Percentiles rank a stretch among this genome's conserved stretches.
Conservation (phyloP, 495 filamentous ascomycete species). For the Pseudomonodictys pantanalensis region DNA sequence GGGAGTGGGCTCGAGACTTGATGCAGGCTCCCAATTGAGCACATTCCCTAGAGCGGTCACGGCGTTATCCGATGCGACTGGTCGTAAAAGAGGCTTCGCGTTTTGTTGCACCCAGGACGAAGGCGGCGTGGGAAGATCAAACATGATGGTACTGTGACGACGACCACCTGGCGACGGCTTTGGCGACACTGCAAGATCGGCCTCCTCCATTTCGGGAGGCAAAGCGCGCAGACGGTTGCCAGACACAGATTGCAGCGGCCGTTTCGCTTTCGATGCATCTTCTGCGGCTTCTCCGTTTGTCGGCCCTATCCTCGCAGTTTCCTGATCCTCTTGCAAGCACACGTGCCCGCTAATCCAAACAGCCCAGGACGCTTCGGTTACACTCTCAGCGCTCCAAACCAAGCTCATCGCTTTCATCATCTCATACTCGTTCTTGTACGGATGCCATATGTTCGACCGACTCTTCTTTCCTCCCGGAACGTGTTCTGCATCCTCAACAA, state of each 20-base stretch:
- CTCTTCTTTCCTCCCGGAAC: slow-evolving; percentile 24
- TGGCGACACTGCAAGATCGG: slow-evolving; percentile 17
- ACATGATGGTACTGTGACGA: not conserved
- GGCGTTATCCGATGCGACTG: not conserved
- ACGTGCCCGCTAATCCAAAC: slow-evolving; percentile 16
- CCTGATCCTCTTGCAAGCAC: not conserved
- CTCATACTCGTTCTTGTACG: slow-evolving; percentile 28
- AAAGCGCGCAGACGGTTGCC: too few relatives aligned
- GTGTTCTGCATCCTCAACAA: slow-evolving; percentile 19
- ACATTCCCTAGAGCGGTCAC: not conserved
- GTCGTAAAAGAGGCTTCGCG: too few relatives aligned
- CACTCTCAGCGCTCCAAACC: slow-evolving; percentile 8
- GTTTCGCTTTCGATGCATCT: too few relatives aligned
- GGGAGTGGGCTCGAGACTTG: too few relatives aligned
- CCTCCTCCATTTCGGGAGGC: not conserved
- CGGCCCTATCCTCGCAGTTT: not conserved
- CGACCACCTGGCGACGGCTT: not conserved
- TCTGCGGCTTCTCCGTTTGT: too few relatives aligned
- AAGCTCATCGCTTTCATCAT: slow-evolving; percentile 19
- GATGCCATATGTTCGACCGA: slow-evolving; percentile 18
- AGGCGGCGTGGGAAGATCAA: slow-evolving; percentile 11
- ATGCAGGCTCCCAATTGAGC: not conserved
- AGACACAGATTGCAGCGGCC: too few relatives aligned
- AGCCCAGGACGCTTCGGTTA: slow-evolving; percentile 14
- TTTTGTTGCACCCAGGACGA: not conserved